These are phyloP conservation scores for Penicillium taxi DNA, from an alignment of 495 filamentous ascomycete species.

Conservation along the genomic window DNA sequence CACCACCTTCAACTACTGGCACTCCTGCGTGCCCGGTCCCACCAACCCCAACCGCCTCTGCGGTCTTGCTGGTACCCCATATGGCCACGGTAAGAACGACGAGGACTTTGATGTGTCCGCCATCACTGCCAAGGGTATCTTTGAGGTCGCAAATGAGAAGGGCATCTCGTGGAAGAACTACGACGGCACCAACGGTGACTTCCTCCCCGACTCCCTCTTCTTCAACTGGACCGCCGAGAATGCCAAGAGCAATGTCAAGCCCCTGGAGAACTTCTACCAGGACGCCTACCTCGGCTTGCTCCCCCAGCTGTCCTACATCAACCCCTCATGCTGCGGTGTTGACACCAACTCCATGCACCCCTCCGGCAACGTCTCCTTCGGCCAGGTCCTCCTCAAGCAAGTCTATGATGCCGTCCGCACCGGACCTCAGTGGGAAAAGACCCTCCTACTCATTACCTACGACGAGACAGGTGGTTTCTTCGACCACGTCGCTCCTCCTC, in stretches of 20 bases:
- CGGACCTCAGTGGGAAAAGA: conserved; percentile 41
- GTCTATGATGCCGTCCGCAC: conserved; percentile 46
- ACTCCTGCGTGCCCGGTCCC: conserved; percentile 43
- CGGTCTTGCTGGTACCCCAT: conserved; percentile 35
- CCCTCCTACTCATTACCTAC: conserved; percentile 43
- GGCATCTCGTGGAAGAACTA: conserved; percentile 45
- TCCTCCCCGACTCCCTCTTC: conserved; percentile 31
- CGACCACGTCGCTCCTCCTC: conserved; percentile 45
- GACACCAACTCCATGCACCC: conserved; percentile 47
- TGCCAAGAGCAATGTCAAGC: conserved; percentile 27
- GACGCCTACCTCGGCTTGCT: conserved; percentile 37
- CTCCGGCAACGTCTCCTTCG: conserved; percentile 36
- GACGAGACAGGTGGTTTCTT: conserved; percentile 47
- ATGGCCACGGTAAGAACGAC: conserved; percentile 45
- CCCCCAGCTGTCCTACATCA: conserved; percentile 44
- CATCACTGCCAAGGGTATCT: conserved; percentile 35
- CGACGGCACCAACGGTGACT: conserved; percentile 32
- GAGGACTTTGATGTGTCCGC: conserved; percentile 29
- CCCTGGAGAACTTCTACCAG: conserved; percentile 36
- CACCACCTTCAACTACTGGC: conserved; percentile 47
- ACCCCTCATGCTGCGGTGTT: conserved; percentile 45
- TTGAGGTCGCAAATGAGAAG: conserved; percentile 38
- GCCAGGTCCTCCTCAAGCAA: conserved; percentile 44
- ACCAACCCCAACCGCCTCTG: conserved; percentile 47
- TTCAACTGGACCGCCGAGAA: conserved; percentile 39